Conservation (phyloP, 2,329 filamentous ascomycete species). For the Arthrobotrys megalospora region DNA sequence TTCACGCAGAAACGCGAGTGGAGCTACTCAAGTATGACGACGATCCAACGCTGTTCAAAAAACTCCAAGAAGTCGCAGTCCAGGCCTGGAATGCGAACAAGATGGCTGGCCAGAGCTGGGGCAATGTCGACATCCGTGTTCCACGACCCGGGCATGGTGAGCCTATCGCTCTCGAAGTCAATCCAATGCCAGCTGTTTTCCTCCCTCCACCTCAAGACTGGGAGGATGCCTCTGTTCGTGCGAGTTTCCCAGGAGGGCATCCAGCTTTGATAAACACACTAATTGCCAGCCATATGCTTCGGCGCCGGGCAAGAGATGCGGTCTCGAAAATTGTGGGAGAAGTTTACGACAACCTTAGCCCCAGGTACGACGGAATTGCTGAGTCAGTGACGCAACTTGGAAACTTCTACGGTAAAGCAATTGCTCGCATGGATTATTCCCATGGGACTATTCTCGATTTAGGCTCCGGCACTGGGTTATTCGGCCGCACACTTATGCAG, state of each 20-base stretch:
- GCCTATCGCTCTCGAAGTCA: slow-evolving; percentile 60
- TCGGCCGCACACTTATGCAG: slow-evolving; percentile 60
- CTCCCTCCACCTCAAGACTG: slow-evolving; percentile 50
- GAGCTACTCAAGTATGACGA: slow-evolving; percentile 58
- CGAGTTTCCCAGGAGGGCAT: slow-evolving; percentile 62
- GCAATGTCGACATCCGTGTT: slow-evolving; percentile 54
- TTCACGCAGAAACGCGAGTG: slow-evolving; percentile 60
- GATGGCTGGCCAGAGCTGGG: slow-evolving; percentile 8
- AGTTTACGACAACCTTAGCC: neutral
- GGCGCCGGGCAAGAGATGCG: slow-evolving; percentile 5
- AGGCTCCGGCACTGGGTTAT: slow-evolving; percentile 62
- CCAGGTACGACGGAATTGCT: neutral
- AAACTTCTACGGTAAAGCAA: slow-evolving; percentile 2
- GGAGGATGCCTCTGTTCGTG: slow-evolving; percentile 57
- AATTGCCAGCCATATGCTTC: slow-evolving; percentile 62
- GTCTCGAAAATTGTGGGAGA: neutral
- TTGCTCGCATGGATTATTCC: slow-evolving; percentile 20
- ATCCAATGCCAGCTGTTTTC: slow-evolving; percentile 63
- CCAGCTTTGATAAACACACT: slow-evolving; percentile 62
- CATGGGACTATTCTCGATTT: slow-evolving; percentile 62
- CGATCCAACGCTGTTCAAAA: slow-evolving; percentile 61
- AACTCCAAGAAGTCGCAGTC: slow-evolving; percentile 62
- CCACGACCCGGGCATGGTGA: neutral
- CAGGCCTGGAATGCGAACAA: slow-evolving; percentile 58
- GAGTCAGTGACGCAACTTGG: neutral